Conservation (phyloP, 192 early-diverging fungal species). For the Podila verticillata region DNA sequence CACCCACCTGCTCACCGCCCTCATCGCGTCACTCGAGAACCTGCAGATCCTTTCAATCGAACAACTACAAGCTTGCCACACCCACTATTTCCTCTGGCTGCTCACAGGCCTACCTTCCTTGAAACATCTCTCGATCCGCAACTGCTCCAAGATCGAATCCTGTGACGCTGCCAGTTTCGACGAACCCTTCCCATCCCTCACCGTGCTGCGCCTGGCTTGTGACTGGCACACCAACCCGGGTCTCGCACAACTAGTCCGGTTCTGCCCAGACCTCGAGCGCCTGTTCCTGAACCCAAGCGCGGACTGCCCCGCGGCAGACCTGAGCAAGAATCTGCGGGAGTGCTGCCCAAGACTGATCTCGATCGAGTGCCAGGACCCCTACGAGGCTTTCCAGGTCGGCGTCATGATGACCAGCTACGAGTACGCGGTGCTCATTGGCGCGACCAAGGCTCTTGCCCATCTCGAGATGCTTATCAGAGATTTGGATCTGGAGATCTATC, state of each 20-base stretch:
- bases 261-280: not conserved
- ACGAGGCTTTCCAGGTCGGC: not conserved
- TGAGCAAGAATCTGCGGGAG: not conserved
- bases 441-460: not conserved
- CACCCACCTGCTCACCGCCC: too few relatives aligned
- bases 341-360: not conserved
- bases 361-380: not conserved
- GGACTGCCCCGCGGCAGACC: not conserved
- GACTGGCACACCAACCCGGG: not conserved
- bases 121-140: too few relatives aligned
- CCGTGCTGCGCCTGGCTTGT: not conserved
- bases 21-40: too few relatives aligned
- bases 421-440: constrained; percentile 1
- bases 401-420: not conserved
- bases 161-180: too few relatives aligned
- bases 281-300: not conserved
- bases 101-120: too few relatives aligned
- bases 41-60: too few relatives aligned
- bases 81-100: too few relatives aligned
- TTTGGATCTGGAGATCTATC: not conserved
- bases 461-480: not conserved
- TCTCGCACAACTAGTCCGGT: not conserved
- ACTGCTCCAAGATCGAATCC: too few relatives aligned
- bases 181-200: not conserved
- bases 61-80: too few relatives aligned